Percentiles rank a stretch among this genome's conserved stretches.
phyloP scores from a whole-genome alignment of 2,329 filamentous ascomycete species.

The Xylariales sp. region DNA sequence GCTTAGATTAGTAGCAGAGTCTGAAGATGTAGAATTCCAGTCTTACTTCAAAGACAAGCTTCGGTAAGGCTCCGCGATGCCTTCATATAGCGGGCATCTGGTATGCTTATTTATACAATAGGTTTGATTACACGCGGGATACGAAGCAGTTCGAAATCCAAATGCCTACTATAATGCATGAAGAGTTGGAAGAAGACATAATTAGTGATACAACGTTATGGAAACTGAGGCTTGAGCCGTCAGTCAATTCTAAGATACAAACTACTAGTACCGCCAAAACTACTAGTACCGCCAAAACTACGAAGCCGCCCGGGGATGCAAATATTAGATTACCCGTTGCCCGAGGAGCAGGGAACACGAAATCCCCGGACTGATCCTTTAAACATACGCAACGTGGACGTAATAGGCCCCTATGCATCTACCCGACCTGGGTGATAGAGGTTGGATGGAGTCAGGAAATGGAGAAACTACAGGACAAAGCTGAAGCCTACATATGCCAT shows the following conservation, averaged over 20 bases:
- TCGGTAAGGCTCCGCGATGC: neutral
- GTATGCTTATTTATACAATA: neutral
- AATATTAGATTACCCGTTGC: slow-evolving; percentile 10
- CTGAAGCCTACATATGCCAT: slow-evolving; percentile 7
- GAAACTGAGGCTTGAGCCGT: slow-evolving; percentile 4
- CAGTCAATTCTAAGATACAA: neutral
- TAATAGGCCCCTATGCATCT: neutral
- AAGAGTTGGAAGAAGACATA: slow-evolving; percentile 14
- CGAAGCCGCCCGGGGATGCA: neutral
- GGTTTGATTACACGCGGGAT: slow-evolving; percentile 25
- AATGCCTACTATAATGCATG: slow-evolving; percentile 25
- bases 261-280: slow-evolving; percentile 1
- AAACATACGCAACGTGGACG: neutral
- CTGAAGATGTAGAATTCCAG: slow-evolving; percentile 12
- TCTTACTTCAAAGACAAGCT: slow-evolving; percentile 7
- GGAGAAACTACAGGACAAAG: slow-evolving; percentile 1
- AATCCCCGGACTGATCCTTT: slow-evolving; percentile 9
- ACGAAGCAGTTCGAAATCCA: slow-evolving; percentile 20
- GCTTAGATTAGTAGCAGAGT: slow-evolving; percentile 11
- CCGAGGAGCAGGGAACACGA: neutral
- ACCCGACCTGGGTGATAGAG: slow-evolving; percentile 1
- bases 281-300: slow-evolving; percentile 7
- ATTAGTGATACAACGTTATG: neutral
- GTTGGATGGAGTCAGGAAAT: slow-evolving; percentile 2
- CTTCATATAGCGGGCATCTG: neutral